Conservation (phyloP, 306 rosid genomes). For the Trichosanthes cucumerina region DNA sequence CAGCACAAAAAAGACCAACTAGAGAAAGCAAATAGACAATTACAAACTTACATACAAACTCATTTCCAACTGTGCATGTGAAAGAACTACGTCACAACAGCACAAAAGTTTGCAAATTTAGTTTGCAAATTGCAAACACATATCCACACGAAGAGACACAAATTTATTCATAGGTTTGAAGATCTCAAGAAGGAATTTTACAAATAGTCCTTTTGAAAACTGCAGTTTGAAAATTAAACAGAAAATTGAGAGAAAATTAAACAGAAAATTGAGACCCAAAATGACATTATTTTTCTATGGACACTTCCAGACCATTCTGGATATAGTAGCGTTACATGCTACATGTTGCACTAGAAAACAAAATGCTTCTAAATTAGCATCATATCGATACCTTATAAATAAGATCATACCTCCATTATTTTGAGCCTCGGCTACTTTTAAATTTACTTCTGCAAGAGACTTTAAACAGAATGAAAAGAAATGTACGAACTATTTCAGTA, state of each 20-base stretch:
- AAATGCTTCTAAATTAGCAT: background rate
- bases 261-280: background rate
- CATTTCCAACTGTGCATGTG: background rate
- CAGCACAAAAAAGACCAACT: background rate
- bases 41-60: background rate
- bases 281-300: background rate
- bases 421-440: constrained; percentile 59
- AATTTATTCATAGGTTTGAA: background rate
- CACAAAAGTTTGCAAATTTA: background rate
- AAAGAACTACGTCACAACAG: background rate
- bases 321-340: background rate
- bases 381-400: background rate
- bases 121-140: background rate
- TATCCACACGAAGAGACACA: background rate
- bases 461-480: constrained; percentile 28
- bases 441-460: constrained; percentile 83
- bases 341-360: background rate
- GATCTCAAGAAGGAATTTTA: background rate
- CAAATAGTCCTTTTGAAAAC: background rate
- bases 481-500: constrained; percentile 10
- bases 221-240: background rate
- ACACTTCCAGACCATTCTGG: background rate
- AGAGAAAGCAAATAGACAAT: background rate
- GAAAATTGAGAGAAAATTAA: background rate
- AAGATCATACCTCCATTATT: constrained; percentile 66